These are phyloP conservation scores for Corynespora cassiicola DNA, from an alignment of 2,329 filamentous ascomycete species.

Conservation along the genomic window DNA sequence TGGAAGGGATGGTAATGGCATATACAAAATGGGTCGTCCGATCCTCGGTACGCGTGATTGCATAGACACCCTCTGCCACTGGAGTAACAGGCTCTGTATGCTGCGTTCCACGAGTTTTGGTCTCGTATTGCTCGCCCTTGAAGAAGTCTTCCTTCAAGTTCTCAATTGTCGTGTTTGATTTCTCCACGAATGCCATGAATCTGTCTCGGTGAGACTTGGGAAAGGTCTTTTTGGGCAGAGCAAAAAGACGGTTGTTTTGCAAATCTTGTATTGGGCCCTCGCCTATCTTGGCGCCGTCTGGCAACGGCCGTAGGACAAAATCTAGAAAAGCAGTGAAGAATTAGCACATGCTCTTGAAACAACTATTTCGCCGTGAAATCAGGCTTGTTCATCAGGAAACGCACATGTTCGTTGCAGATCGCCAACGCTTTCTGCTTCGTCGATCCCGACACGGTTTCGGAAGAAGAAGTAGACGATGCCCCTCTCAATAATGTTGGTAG, in stretches of 20 bases:
- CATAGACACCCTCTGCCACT: constrained; percentile 86
- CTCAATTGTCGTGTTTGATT: constrained; percentile 68
- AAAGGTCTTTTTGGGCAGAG: constrained; percentile 83
- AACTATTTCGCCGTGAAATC: too few relatives aligned
- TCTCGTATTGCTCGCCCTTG: constrained; percentile 71
- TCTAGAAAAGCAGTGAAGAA: too few relatives aligned
- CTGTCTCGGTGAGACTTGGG: constrained; percentile 72
- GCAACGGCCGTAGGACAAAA: constrained; percentile 78
- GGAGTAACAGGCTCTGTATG: constrained; percentile 74
- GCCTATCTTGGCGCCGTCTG: constrained; percentile 71
- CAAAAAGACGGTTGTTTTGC: constrained; percentile 73
- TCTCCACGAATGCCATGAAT: constrained; percentile 86
- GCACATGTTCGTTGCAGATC: constrained; percentile 82
- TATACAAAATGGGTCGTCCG: constrained; percentile 80
- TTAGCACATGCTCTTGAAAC: too few relatives aligned
- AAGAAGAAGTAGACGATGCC: constrained; percentile 93
- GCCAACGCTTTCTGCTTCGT: constrained; percentile 70
- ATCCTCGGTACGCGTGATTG: constrained; percentile 72
- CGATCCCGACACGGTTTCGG: constrained; percentile 75
- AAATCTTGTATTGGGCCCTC: constrained; percentile 63
- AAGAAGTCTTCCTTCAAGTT: constrained; percentile 78
- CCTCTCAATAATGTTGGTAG: constrained; percentile 78
- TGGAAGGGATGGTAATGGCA: constrained; percentile 74
- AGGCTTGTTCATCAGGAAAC: too few relatives aligned
- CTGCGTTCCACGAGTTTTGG: constrained; percentile 75